Base-by-base conservation (phyloP, 495 filamentous ascomycete species). In the Podospora anserina region DNA sequence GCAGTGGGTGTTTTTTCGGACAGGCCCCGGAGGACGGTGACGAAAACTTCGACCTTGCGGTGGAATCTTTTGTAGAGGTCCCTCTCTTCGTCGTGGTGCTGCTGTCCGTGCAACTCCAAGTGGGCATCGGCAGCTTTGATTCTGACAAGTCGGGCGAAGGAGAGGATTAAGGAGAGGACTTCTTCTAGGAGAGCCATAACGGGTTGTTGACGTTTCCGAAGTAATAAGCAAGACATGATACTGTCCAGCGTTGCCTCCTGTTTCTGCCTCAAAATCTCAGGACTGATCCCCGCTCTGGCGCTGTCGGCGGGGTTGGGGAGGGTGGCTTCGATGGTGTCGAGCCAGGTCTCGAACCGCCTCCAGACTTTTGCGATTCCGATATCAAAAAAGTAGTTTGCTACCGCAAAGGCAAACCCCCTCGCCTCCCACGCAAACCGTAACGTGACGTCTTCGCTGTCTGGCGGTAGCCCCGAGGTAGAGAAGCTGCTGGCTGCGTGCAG, bases 231-330 rank as follows among this genome's bases (percentile, higher is more conserved):
- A 68, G 87, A 88, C 80, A 96, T 85, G 66, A 97, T 92, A 34
- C 85, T 81, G 71, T 97, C 92, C 2, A 98, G 84, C n/a, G 89
- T 84, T 9, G 83, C 77, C 74, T 94, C 91, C 69, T 96, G 93
- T 49, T 86, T 85, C n/a, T 86, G 84, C 7, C 89, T 82, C 6
- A 98, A 75, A 34, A 83, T 78, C 18, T 88, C 86, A 0, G 96
- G 81, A 4, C 89, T 88, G 69, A 81, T 66, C 82, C 78, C 44
- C 79, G 79, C 57, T 26, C 66, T 20, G 26, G 60, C 54, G 3
- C 34, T 54, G 19, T 32, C 4, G 30, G 4, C 7, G 30, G 30
- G 3, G 30, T 5, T 0, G 30, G 30, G 1, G 30, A 32, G 7
- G 30, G 30, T 4, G 30, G 7, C 23, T 73, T 97, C 88, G 30